These are phyloP conservation scores for Moniliella sp. DNA, from an alignment of 1,284 basidiomycete species.

Conservation along the genomic window DNA sequence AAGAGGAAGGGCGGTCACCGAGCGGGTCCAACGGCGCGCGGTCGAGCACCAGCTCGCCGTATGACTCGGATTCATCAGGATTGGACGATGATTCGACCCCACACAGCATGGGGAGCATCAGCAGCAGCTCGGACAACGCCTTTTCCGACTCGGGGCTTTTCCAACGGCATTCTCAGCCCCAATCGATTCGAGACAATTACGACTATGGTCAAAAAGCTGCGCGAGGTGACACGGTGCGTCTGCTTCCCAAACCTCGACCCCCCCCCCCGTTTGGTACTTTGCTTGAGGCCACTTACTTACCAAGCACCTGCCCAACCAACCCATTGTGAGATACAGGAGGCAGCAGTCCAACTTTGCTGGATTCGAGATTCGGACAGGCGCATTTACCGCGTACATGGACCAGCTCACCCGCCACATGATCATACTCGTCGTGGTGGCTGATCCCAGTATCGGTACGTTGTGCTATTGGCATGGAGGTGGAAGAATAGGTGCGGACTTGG, in stretches of 20 bases:
- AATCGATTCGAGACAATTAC: constrained; percentile 85
- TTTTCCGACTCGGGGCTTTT: constrained; percentile 6
- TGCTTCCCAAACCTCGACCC: not conserved
- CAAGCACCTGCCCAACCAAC: not conserved
- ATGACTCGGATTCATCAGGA: not conserved
- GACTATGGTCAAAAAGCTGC: constrained; percentile 81
- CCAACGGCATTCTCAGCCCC: too few species aligned
- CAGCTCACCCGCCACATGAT: constrained; percentile 84
- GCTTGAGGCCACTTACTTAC: not conserved
- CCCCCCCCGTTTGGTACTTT: not conserved
- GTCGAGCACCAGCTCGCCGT: too few species aligned
- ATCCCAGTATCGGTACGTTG: constrained; percentile 56
- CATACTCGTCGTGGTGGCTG: constrained; percentile 65
- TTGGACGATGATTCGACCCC: too few species aligned
- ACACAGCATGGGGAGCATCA: not conserved
- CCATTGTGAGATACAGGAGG: constrained; percentile 9
- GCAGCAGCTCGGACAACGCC: constrained; percentile 4
- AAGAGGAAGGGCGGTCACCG: not conserved
- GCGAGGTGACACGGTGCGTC: constrained; percentile 38
- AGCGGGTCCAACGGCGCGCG: too few species aligned
- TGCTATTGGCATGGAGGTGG: not conserved
- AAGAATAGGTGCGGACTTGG: not conserved
- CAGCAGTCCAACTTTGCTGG: constrained; percentile 21
- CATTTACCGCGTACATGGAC: constrained; percentile 73
- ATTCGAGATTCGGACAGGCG: constrained; percentile 26